Evolutionary conservation across 306 rosid genomes (phyloP), one percentile per base, ranked within the genome.

Genomic region (Crotalaria pallida): DNA sequence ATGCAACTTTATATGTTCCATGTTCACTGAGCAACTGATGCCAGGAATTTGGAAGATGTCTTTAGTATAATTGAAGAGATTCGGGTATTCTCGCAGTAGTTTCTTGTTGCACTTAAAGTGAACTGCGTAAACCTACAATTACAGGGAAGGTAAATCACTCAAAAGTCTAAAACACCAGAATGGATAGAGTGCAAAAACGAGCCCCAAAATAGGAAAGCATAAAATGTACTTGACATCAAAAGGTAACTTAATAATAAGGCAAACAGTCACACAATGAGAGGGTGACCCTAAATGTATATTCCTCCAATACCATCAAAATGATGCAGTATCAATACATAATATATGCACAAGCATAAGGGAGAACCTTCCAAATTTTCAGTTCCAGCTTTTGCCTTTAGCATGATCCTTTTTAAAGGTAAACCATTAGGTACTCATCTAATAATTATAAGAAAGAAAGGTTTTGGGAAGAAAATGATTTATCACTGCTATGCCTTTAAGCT

Each of bases 81-180:
- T 87, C 0, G 88, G 84, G 71, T 85, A 90, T 81, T 94, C 98
- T 5, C 88, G 79, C 3, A 90, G 67, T 18, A 78, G 83, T 75
- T 91, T 94, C 84, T 94, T 87, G 91, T 94, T 94, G 87, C 98
- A 94, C 82, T 94, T 94, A 84, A 94, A 94, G 73, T 94, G 97
- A 75, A 94, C 97, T 17, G 71, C 94, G 76, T 94, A 94, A 67
- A 87, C 98, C 97, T 94, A 83, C 63, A 76, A 62, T 73, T 49
- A 41, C 58, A 19, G 16, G 47, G 53, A 64, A 53, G 18, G 16
- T 1, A 49, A 58, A 58, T 47, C 34, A 44, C 52, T 44, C 43
- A 41, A 29, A 58, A 26, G 52, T 31, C 18, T 48, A 29, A 67
- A 67, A 64, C 15, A 55, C 31, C 17, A 40, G 24, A 76, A 58